These are phyloP conservation scores for Sequoiadendron giganteum DNA, from an alignment of 75 land plant species.

Conservation along the genomic window DNA sequence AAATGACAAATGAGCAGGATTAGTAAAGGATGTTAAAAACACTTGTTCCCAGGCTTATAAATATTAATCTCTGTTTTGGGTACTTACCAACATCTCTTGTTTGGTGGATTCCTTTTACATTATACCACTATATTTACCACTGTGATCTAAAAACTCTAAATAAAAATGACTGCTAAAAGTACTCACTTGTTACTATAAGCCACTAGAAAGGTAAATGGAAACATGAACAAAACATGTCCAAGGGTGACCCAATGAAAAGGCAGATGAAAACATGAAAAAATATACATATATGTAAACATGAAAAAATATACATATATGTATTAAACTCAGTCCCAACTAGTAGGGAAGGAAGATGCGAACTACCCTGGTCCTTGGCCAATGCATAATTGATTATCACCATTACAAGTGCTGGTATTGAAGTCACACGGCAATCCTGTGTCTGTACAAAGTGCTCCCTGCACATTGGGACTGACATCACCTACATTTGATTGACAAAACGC, in stretches of 20 bases:
- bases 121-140: background rate
- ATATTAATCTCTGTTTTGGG: background rate
- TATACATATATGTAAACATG: too few relatives aligned
- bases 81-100: background rate
- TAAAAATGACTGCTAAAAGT: background rate
- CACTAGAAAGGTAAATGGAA: too few relatives aligned
- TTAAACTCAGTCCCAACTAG: background rate
- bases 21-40: background rate
- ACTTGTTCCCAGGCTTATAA: background rate
- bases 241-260: too few relatives aligned
- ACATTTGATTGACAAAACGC: constrained; percentile 81
- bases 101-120: background rate
- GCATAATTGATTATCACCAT: constrained; percentile 65
- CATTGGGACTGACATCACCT: constrained; percentile 76
- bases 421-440: constrained; percentile 69
- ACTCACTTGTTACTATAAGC: background rate
- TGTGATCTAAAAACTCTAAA: background rate
- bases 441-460: constrained; percentile 67
- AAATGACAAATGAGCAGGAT: background rate
- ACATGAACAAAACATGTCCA: too few relatives aligned
- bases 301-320: too few relatives aligned
- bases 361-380: constrained; percentile 80
- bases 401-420: constrained; percentile 71
- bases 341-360: background rate
- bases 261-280: too few relatives aligned